These are phyloP conservation scores for Brettanomyces naardenensis DNA, from an alignment of 805 yeast species.

Conservation along the genomic window DNA sequence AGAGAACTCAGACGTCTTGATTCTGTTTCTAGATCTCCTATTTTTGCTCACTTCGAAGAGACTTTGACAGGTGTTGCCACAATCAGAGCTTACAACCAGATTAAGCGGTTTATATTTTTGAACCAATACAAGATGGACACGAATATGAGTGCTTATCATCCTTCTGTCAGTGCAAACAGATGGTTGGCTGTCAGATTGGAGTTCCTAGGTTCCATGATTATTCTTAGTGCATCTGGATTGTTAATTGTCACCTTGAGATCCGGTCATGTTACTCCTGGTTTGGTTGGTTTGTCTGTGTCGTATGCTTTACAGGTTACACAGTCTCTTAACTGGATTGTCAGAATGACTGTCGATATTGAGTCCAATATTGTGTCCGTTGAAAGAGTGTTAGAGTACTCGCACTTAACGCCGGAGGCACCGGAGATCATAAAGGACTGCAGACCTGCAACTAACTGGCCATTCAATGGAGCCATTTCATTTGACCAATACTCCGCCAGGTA, in stretches of 20 bases:
- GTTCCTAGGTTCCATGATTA: conserved; percentile 81
- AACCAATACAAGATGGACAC: conserved; percentile 69
- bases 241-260: conserved; percentile 60
- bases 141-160: conserved; percentile 89
- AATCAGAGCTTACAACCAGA: conserved; percentile 67
- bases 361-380: conserved; percentile 87
- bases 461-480: conserved; percentile 57
- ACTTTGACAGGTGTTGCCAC: conserved; percentile 69
- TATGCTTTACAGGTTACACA: conserved; percentile 92
- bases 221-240: conserved; percentile 78
- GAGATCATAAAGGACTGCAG: conserved; percentile 37
- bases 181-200: conserved; percentile 97
- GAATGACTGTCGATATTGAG: conserved; percentile 98
- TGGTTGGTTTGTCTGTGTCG: conserved; percentile 88
- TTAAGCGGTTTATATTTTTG: conserved; percentile 51
- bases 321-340: conserved; percentile 91
- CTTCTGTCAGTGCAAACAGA: conserved; percentile 86
- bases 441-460: conserved; percentile 73
- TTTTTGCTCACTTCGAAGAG: conserved; percentile 80
- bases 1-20: conserved; percentile 79
- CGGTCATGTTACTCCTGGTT: conserved; percentile 77
- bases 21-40: conserved; percentile 72
- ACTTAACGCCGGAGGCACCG: conserved; percentile 67
- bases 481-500: conserved; percentile 76
- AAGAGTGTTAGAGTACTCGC: conserved; percentile 51